Evolutionary conservation across 176 grass and related monocot species (phyloP).

Genomic region (Oryza meyeriana): DNA sequence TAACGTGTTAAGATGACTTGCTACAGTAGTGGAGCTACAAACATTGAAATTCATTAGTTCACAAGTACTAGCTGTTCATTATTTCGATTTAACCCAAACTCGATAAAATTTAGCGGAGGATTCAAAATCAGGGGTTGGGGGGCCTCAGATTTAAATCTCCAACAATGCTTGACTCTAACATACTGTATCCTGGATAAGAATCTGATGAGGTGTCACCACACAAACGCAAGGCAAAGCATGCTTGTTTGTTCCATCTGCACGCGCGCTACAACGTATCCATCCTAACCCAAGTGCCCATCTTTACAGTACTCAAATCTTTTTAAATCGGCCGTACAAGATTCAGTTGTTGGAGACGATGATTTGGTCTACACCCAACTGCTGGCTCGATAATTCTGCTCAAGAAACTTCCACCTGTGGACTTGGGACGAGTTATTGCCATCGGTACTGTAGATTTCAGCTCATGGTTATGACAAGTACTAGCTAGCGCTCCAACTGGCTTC

Average conservation of each 20-base stretch:
- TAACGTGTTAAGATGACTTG: no score
- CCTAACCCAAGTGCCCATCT: neutral
- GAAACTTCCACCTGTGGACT: neutral
- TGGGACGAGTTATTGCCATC: neutral
- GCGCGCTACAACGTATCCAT: conserved; percentile 20
- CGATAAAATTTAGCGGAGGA: neutral
- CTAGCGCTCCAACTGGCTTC: no score
- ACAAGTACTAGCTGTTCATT: no score
- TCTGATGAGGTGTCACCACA: neutral
- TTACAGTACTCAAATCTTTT: conserved; percentile 22
- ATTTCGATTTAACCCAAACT: neutral
- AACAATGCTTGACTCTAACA: neutral
- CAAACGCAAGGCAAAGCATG: neutral
- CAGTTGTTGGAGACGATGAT: conserved; percentile 41
- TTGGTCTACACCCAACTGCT: conserved; percentile 8
- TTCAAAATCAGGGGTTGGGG: neutral
- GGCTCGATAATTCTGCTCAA: neutral
- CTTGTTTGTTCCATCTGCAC: neutral
- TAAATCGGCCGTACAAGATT: conserved; percentile 48
- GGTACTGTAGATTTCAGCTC: neutral
- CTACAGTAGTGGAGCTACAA: no score
- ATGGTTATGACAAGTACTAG: no score
- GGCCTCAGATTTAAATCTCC: neutral
- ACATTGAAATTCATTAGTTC: no score
- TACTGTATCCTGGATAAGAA: neutral